A percentile compares a stretch with the other conserved stretches of the same genome.
Evolutionary conservation across 2,329 filamentous ascomycete species (phyloP).

Genomic region (Zalaria sp.): DNA sequence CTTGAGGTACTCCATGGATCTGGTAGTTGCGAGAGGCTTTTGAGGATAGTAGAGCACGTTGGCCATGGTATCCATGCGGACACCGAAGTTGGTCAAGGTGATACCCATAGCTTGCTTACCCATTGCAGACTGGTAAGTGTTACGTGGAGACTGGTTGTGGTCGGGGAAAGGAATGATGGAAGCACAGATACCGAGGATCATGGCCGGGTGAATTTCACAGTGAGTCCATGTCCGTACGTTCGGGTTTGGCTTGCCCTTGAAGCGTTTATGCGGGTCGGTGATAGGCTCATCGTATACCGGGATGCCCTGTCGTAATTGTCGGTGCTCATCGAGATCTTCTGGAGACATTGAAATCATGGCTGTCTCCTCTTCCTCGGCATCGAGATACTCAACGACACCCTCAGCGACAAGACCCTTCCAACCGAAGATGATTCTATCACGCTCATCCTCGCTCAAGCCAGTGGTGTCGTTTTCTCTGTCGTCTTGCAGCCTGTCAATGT

Average conservation of each 20-base stretch:
- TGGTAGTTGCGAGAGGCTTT: slow-evolving; percentile 88
- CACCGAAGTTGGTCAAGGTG: slow-evolving; percentile 90
- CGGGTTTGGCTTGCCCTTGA: slow-evolving; percentile 78
- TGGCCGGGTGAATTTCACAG: slow-evolving; percentile 97
- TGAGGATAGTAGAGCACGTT: slow-evolving; percentile 99
- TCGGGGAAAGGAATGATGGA: slow-evolving; percentile 99
- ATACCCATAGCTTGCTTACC: slow-evolving; percentile 99
- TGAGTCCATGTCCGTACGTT: slow-evolving; percentile 90
- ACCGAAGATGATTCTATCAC: slow-evolving; percentile 52
- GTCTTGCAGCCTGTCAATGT: slow-evolving; percentile 61
- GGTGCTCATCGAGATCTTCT: slow-evolving; percentile 65
- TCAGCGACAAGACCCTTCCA: slow-evolving; percentile 77
- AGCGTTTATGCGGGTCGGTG: slow-evolving; percentile 65
- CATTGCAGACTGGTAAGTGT: slow-evolving; percentile 98
- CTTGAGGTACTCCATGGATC: slow-evolving; percentile 97
- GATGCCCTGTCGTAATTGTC: slow-evolving; percentile 20
- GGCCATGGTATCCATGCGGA: slow-evolving; percentile 98
- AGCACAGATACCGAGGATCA: slow-evolving; percentile 96
- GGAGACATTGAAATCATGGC: slow-evolving; percentile 99
- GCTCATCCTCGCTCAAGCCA: slow-evolving; percentile 45
- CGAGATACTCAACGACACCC: slow-evolving; percentile 88
- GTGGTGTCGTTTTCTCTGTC: slow-evolving; percentile 50
- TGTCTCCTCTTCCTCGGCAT: slow-evolving; percentile 96
- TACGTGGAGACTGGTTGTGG: slow-evolving; percentile 95
- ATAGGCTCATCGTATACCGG: slow-evolving; percentile 41